Conservation (phyloP, 306 rosid genomes). For the Prunus mongolica region DNA sequence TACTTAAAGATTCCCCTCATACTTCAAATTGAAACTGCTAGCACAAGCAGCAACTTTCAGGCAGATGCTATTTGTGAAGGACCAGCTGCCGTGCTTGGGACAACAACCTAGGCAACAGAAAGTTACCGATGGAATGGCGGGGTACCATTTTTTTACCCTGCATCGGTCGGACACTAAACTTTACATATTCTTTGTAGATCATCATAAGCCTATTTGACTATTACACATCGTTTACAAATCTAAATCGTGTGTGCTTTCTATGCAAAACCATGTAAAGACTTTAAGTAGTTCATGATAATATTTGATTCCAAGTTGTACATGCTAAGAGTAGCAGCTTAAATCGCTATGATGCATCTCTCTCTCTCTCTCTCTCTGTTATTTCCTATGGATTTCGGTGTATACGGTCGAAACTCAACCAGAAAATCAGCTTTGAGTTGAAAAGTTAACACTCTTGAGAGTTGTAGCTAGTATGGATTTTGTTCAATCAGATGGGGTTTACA, state of each 20-base stretch:
- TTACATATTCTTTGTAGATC: slow-evolving; percentile 13
- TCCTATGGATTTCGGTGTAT: not conserved
- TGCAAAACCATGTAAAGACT: slow-evolving; percentile 13
- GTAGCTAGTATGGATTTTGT: no score
- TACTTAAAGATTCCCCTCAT: slow-evolving; percentile 31
- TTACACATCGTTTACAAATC: not conserved
- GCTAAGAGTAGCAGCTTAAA: not conserved
- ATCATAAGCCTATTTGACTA: slow-evolving; percentile 10
- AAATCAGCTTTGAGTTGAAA: no score
- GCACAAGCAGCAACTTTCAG: not conserved
- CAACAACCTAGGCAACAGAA: slow-evolving; percentile 23
- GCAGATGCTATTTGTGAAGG: not conserved
- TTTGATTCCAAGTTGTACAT: not conserved
- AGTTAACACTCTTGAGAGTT: no score
- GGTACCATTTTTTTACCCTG: slow-evolving; percentile 35
- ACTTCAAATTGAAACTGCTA: not conserved
- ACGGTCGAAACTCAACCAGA: no score
- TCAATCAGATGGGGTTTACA: no score
- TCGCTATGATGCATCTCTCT: not conserved
- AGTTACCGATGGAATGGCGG: slow-evolving; percentile 3
- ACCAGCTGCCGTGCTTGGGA: slow-evolving; percentile 23
- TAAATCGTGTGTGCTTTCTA: slow-evolving; percentile 5
- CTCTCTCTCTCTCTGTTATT: not conserved
- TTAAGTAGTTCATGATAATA: not conserved
- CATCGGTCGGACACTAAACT: slow-evolving; percentile 9